Evolutionary conservation across 192 early-diverging fungal species (phyloP).

Genomic region (Rhizophagus sp.): DNA sequence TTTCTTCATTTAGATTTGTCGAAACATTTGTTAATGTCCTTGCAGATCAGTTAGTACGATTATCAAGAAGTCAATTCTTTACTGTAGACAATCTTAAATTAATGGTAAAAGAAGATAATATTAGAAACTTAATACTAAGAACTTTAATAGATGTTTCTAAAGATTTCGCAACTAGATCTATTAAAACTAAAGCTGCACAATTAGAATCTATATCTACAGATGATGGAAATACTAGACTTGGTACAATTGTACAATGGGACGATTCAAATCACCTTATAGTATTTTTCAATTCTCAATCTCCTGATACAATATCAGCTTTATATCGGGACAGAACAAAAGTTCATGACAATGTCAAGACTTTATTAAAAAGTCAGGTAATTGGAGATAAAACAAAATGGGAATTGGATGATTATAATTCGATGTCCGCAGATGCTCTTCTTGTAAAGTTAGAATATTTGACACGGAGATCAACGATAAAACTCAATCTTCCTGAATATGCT

Average conservation of each 20-base stretch:
- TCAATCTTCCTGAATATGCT: neutral
- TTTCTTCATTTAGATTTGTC: conserved; percentile 28
- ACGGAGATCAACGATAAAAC: conserved; percentile 2
- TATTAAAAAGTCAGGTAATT: neutral
- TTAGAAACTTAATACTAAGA: conserved; percentile 16
- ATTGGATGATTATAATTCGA: neutral
- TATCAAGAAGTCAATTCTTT: conserved; percentile 30
- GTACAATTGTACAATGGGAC: neutral
- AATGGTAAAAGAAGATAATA: conserved; percentile 15
- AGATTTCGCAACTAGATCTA: conserved; percentile 17
- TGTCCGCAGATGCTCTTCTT: neutral
- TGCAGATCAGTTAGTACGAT: conserved; percentile 32
- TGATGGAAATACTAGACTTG: neutral
- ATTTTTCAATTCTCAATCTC: conserved; percentile 17
- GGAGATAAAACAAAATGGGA: neutral
- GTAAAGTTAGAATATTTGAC: conserved; percentile 12
- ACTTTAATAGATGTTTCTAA: conserved; percentile 18
- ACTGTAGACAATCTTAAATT: conserved; percentile 23
- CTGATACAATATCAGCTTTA: neutral
- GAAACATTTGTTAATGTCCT: conserved; percentile 34
- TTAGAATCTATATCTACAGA: neutral
- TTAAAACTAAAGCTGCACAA: neutral
- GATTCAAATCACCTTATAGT: conserved; percentile 8
- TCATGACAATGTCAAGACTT: neutral
- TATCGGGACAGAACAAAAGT: conserved; percentile 22